phyloP scores from a whole-genome alignment of 2,329 filamentous ascomycete genomes.

The Aureobasidium namibiae region DNA sequence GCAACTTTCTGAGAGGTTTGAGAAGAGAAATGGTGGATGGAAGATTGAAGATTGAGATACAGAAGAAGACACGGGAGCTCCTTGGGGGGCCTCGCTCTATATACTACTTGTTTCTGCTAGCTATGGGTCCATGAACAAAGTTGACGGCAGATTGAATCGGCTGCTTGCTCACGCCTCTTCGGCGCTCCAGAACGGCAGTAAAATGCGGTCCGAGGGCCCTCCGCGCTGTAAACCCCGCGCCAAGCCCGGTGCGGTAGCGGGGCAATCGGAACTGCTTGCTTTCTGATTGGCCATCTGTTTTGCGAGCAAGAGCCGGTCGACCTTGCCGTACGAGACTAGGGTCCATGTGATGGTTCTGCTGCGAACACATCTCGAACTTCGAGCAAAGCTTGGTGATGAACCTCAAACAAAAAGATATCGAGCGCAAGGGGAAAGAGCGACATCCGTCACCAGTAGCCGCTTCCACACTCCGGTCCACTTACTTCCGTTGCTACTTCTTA shows the following conservation, averaged over 20 bases:
- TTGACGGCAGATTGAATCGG: constrained; percentile 10
- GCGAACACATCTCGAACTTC: background rate
- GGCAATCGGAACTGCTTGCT: no score
- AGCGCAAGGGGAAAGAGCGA: background rate
- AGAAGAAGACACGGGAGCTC: background rate
- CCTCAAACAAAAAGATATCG: no score
- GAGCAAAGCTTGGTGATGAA: background rate
- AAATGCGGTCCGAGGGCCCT: constrained; percentile 8
- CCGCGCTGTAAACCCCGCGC: background rate
- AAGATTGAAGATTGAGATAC: background rate
- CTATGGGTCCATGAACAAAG: background rate
- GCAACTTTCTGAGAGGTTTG: background rate
- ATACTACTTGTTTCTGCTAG: background rate
- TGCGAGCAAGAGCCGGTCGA: background rate
- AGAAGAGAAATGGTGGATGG: background rate
- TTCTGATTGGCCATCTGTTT: background rate
- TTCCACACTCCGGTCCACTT: no score
- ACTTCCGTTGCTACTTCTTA: no score
- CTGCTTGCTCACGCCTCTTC: constrained; percentile 1
- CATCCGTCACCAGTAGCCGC: background rate
- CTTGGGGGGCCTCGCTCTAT: constrained; percentile 3
- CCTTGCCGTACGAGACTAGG: background rate
- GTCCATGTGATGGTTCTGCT: background rate
- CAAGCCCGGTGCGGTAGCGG: no score
- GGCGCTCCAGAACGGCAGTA: constrained; percentile 4